Conservation (phyloP, 495 filamentous ascomycete species). For the Lasiosphaeria hispida region DNA sequence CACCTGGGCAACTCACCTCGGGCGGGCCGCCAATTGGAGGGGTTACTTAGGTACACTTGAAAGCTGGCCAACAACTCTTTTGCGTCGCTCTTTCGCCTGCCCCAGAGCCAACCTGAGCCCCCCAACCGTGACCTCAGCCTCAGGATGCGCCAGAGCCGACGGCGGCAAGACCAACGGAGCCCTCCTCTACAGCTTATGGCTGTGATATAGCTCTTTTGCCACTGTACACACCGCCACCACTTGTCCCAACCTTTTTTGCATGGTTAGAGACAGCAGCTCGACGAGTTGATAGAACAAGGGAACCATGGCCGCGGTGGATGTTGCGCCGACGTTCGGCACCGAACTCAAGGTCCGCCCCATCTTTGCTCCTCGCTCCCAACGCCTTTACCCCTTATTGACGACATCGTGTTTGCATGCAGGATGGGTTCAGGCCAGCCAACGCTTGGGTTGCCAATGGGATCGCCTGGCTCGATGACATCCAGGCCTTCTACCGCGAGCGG, state of each 20-base stretch:
- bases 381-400: constrained; percentile 15
- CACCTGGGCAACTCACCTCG: not conserved
- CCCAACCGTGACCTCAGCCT: too few relatives aligned
- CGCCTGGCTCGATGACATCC: constrained; percentile 92
- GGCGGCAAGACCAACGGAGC: not conserved
- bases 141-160: not conserved
- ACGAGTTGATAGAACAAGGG: constrained; percentile 10
- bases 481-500: constrained; percentile 94
- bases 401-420: constrained; percentile 45
- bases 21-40: constrained; percentile 2
- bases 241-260: constrained; percentile 13
- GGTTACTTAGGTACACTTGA: not conserved
- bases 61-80: not conserved
- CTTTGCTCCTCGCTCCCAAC: not conserved
- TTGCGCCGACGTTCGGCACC: constrained; percentile 77
- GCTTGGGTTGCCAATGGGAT: constrained; percentile 88
- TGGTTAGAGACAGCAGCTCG: constrained; percentile 20
- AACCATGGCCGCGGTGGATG: constrained; percentile 71
- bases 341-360: constrained; percentile 74
- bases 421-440: constrained; percentile 93
- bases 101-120: too few relatives aligned
- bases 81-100: not conserved
- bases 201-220: constrained; percentile 8
- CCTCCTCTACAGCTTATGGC: not conserved
- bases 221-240: constrained; percentile 1